phyloP scores from a whole-genome alignment of 2,329 filamentous ascomycete species.

The Xylaria sp. region DNA sequence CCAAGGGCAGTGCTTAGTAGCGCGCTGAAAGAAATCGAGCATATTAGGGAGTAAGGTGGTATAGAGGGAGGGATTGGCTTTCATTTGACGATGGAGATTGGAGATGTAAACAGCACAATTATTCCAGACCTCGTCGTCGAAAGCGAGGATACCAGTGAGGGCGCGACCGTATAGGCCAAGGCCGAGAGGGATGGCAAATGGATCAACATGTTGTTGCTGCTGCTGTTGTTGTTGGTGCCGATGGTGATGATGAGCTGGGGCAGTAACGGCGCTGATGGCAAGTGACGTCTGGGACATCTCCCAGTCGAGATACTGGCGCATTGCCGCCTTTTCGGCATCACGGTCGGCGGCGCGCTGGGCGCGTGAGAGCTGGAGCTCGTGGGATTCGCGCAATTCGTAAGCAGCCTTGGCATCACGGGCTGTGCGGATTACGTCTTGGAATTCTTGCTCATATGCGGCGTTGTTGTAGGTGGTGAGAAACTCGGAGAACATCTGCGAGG shows the following conservation, averaged over 20 bases:
- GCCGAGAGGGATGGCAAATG: slow-evolving; percentile 56
- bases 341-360: slow-evolving; percentile 62
- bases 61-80: slow-evolving; percentile 43
- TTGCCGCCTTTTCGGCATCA: slow-evolving; percentile 56
- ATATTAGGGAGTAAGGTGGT: slow-evolving; percentile 54
- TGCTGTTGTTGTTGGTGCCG: slow-evolving; percentile 19
- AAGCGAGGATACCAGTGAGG: slow-evolving; percentile 70
- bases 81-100: slow-evolving; percentile 53
- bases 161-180: slow-evolving; percentile 80
- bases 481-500: slow-evolving; percentile 74
- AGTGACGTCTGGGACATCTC: slow-evolving; percentile 71
- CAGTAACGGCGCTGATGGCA: slow-evolving; percentile 50
- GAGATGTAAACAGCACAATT: slow-evolving; percentile 80
- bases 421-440: slow-evolving; percentile 69
- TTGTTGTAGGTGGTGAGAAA: slow-evolving; percentile 76
- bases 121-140: slow-evolving; percentile 78
- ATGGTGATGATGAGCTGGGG: background rate
- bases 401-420: slow-evolving; percentile 68
- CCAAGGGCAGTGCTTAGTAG: slow-evolving; percentile 91
- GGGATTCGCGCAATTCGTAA: slow-evolving; percentile 68
- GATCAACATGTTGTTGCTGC: slow-evolving; percentile 33
- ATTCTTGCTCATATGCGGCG: slow-evolving; percentile 73
- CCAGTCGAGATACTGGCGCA: slow-evolving; percentile 81
- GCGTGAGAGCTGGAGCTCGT: slow-evolving; percentile 69
- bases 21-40: slow-evolving; percentile 77